These are phyloP conservation scores for Leccinum rimulosum DNA, from an alignment of 768 basidiomycete genomes.

Conservation along the genomic window DNA sequence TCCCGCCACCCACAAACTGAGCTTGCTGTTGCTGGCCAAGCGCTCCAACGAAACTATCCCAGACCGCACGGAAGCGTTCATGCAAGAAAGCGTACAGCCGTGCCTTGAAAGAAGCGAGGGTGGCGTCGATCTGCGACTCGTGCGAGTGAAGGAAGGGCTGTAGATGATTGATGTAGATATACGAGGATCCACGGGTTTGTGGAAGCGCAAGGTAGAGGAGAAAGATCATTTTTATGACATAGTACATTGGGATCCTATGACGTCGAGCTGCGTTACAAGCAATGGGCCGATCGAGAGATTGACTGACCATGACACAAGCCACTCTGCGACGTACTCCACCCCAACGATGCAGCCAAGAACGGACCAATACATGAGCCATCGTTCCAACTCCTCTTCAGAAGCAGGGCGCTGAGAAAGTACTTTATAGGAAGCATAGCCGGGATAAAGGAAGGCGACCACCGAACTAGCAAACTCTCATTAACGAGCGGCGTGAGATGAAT, in stretches of 20 bases:
- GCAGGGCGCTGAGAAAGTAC: slow-evolving; percentile 84
- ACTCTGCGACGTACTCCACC: slow-evolving; percentile 81
- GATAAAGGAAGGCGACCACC: slow-evolving; percentile 81
- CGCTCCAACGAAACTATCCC: slow-evolving; percentile 59
- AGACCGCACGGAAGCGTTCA: slow-evolving; percentile 56
- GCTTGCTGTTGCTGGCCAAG: slow-evolving; percentile 42
- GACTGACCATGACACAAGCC: slow-evolving; percentile 81
- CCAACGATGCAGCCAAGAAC: slow-evolving; percentile 80
- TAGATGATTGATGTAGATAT: slow-evolving; percentile 77
- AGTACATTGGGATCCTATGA: slow-evolving; percentile 86
- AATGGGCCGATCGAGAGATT: slow-evolving; percentile 7
- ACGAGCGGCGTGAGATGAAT: slow-evolving; percentile 27
- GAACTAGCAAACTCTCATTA: slow-evolving; percentile 42
- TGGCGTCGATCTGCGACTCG: slow-evolving; percentile 81
- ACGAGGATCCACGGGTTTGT: slow-evolving; percentile 84
- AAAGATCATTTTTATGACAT: slow-evolving; percentile 74
- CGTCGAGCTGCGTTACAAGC: slow-evolving; percentile 10
- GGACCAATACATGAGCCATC: slow-evolving; percentile 99
- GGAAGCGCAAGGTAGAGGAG: slow-evolving; percentile 89
- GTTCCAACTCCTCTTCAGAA: slow-evolving; percentile 78
- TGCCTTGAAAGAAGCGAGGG: slow-evolving; percentile 63
- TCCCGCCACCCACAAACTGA: slow-evolving; percentile 17
- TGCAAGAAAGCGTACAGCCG: slow-evolving; percentile 64
- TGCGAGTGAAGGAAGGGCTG: slow-evolving; percentile 81
- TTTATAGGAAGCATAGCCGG: slow-evolving; percentile 96